These are phyloP conservation scores for Hymenochaete sp. DNA, from an alignment of 1,284 basidiomycete genomes.

Conservation along the genomic window DNA sequence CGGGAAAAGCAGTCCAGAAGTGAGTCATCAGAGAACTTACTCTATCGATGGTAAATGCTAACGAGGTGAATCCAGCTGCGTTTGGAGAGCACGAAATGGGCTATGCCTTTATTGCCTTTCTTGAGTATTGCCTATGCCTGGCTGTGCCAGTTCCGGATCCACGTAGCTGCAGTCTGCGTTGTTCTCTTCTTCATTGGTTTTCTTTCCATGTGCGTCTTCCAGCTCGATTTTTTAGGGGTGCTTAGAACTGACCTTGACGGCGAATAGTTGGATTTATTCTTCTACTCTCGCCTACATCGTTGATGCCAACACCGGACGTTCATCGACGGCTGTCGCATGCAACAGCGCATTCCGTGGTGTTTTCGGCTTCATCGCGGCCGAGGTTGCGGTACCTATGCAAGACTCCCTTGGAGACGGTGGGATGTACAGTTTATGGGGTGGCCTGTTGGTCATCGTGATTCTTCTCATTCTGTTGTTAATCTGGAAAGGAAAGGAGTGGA, in stretches of 20 bases:
- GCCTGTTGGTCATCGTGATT: slow-evolving; percentile 44
- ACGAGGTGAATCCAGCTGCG: slow-evolving; percentile 66
- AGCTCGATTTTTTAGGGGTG: not conserved
- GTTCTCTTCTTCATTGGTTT: slow-evolving; percentile 62
- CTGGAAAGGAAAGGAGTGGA: slow-evolving; percentile 35
- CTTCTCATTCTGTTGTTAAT: slow-evolving; percentile 46
- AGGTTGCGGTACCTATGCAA: slow-evolving; percentile 51
- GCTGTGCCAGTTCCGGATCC: slow-evolving; percentile 55
- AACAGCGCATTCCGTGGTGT: slow-evolving; percentile 67
- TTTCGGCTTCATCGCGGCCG: slow-evolving; percentile 60
- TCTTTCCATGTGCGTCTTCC: slow-evolving; percentile 49
- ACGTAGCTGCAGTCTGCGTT: slow-evolving; percentile 55
- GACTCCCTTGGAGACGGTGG: slow-evolving; percentile 59
- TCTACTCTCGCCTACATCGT: slow-evolving; percentile 69
- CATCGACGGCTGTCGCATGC: slow-evolving; percentile 57
- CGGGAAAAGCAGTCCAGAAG: slow-evolving; percentile 60
- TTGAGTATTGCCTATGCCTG: slow-evolving; percentile 68
- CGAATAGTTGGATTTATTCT: slow-evolving; percentile 56
- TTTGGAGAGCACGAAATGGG: slow-evolving; percentile 50
- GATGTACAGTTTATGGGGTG: slow-evolving; percentile 66
- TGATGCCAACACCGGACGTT: slow-evolving; percentile 68
- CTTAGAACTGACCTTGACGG: slow-evolving; percentile 10
- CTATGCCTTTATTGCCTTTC: slow-evolving; percentile 47
- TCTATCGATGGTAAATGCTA: no score
- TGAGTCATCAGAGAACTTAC: slow-evolving; percentile 23